Evolutionary conservation across 2,329 filamentous ascomycete genomes (phyloP).

Genomic region (Ascochyta clinopodiicola): DNA sequence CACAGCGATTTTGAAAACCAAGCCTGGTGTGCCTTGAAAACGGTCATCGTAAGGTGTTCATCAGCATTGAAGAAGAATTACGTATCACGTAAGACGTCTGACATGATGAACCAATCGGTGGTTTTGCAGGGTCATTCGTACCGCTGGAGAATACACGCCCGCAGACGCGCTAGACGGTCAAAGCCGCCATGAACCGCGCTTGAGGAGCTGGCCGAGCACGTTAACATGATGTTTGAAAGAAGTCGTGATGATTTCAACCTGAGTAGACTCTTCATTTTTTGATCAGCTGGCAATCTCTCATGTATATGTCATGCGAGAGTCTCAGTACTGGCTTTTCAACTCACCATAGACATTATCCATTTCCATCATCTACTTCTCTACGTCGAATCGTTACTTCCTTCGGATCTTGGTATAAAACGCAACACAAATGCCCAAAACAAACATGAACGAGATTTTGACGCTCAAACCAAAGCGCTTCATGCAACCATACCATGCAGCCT

Average conservation of each 20-base stretch:
- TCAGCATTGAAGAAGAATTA: conserved; percentile 6
- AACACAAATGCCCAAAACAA: conserved; percentile 13
- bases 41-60: background rate
- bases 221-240: background rate
- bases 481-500: conserved; percentile 27
- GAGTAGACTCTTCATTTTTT: too few species aligned
- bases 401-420: conserved; percentile 22
- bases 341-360: conserved; percentile 4
- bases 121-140: conserved; percentile 9
- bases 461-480: conserved; percentile 25
- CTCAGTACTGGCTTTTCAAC: background rate
- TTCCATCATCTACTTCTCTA: conserved; percentile 3
- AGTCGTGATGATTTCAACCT: too few species aligned
- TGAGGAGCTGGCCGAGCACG: background rate
- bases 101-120: conserved; percentile 27
- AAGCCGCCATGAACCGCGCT: conserved; percentile 15
- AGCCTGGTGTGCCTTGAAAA: background rate
- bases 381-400: conserved; percentile 7
- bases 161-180: conserved; percentile 16
- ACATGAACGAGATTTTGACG: conserved; percentile 18
- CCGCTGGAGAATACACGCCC: background rate
- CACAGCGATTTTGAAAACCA: background rate
- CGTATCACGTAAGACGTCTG: conserved; percentile 30
- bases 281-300: too few species aligned
- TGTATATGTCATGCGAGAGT: background rate